Conservation (phyloP, 495 filamentous ascomycete species). For the Annulohypoxylon bovei region DNA sequence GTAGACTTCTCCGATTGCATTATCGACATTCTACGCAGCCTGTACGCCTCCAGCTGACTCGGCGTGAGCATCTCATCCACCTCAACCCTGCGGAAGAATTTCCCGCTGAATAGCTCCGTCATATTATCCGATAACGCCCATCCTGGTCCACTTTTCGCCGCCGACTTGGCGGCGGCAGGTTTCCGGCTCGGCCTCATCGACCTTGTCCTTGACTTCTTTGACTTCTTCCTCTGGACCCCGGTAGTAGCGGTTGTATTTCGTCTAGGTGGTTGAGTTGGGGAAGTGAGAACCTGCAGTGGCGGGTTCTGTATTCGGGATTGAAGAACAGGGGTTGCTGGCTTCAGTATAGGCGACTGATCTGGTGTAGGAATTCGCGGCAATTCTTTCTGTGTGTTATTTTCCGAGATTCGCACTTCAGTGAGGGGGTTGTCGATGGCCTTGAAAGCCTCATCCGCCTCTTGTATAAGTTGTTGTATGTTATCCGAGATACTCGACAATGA, state of each 20-base stretch:
- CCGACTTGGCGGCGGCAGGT: slow-evolving; percentile 44
- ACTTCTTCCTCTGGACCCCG: slow-evolving; percentile 53
- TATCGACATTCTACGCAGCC: slow-evolving; percentile 48
- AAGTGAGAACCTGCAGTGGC: slow-evolving; percentile 4
- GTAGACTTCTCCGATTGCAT: slow-evolving; percentile 37
- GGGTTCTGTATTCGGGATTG: slow-evolving; percentile 11
- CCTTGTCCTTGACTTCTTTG: slow-evolving; percentile 50
- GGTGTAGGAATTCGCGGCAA: slow-evolving; percentile 33
- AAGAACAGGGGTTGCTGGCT: slow-evolving; percentile 13
- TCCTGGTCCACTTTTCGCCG: slow-evolving; percentile 47
- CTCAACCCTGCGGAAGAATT: slow-evolving; percentile 57
- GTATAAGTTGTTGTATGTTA: slow-evolving; percentile 56
- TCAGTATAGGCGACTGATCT: slow-evolving; percentile 31
- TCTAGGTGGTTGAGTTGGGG: slow-evolving; percentile 17
- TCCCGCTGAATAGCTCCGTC: slow-evolving; percentile 57
- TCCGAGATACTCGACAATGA: slow-evolving; percentile 36
- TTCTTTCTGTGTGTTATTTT: slow-evolving; percentile 16
- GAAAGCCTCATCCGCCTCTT: slow-evolving; percentile 58
- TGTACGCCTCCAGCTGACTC: slow-evolving; percentile 50
- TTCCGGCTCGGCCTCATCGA: slow-evolving; percentile 43
- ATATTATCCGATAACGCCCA: slow-evolving; percentile 61
- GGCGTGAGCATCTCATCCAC: slow-evolving; percentile 64
- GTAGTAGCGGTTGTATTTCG: slow-evolving; percentile 17
- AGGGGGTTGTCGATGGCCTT: slow-evolving; percentile 48
- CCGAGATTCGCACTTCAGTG: slow-evolving; percentile 44